Conservation (phyloP, 1,284 basidiomycete species). For the Irpex rosettiformis region DNA sequence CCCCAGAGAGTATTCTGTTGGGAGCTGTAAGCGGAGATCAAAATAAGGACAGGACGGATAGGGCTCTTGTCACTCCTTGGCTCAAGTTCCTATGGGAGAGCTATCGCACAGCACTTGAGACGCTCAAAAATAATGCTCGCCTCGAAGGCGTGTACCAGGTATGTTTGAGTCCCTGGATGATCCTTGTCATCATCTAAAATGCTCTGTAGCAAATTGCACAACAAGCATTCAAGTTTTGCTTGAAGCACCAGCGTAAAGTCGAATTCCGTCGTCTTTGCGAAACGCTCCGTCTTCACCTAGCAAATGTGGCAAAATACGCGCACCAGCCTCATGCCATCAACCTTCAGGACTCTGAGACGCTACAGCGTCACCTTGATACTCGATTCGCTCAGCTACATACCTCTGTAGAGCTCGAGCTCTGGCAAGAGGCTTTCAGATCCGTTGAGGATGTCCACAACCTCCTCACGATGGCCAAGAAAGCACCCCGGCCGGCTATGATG, state of each 20-base stretch:
- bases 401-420: conserved; percentile 98
- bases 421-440: conserved; percentile 99
- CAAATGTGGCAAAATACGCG: conserved; percentile 94
- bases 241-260: conserved; percentile 92
- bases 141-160: conserved; percentile 96
- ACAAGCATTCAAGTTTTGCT: conserved; percentile 96
- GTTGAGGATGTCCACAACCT: conserved; percentile 99
- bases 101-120: conserved; percentile 95
- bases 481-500: conserved; percentile 94
- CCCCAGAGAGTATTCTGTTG: conserved; percentile 87
- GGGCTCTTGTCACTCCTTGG: conserved; percentile 95
- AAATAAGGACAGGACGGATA: conserved; percentile 93
- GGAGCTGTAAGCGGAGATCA: conserved; percentile 89
- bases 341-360: conserved; percentile 92
- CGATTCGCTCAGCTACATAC: conserved; percentile 97
- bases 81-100: conserved; percentile 99
- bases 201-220: conserved; percentile 82
- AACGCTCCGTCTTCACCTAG: conserved; percentile 91
- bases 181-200: conserved; percentile 8
- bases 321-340: conserved; percentile 98
- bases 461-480: conserved; percentile 90
- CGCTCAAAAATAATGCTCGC: conserved; percentile 94
- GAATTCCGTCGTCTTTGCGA: conserved; percentile 98
- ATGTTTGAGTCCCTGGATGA: conserved; percentile 22
- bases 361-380: conserved; percentile 96